These are phyloP conservation scores for Xylaria curta DNA, from an alignment of 495 filamentous ascomycete genomes.

Conservation along the genomic window DNA sequence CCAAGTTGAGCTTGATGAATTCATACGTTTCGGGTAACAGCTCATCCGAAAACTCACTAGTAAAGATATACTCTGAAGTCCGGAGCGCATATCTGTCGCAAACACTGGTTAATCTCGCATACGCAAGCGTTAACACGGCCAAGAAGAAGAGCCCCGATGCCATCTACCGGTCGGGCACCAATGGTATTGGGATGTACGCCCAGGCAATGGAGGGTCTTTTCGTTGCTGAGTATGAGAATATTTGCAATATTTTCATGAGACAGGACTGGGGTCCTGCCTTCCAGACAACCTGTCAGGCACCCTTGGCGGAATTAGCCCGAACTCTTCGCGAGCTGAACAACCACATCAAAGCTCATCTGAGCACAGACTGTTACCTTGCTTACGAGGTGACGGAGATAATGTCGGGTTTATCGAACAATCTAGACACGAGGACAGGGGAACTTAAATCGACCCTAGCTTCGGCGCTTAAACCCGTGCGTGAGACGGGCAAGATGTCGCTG, in stretches of 20 bases:
- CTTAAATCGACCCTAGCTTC: constrained; percentile 83
- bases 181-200: constrained; percentile 89
- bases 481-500: constrained; percentile 88
- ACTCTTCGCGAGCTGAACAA: constrained; percentile 88
- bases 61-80: constrained; percentile 82
- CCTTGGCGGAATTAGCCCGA: constrained; percentile 80
- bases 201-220: constrained; percentile 87
- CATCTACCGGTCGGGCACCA: constrained; percentile 88
- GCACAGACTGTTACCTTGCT: constrained; percentile 93
- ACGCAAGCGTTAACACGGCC: constrained; percentile 86
- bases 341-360: constrained; percentile 84
- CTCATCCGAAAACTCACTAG: constrained; percentile 68
- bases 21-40: constrained; percentile 49
- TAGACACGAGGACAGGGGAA: constrained; percentile 84
- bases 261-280: constrained; percentile 83
- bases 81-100: constrained; percentile 81
- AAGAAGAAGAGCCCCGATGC: constrained; percentile 80
- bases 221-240: constrained; percentile 84
- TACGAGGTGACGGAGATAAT: constrained; percentile 97
- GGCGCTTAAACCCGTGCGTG: constrained; percentile 84
- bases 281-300: constrained; percentile 73
- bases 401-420: constrained; percentile 74
- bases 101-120: constrained; percentile 83
- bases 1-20: constrained; percentile 57
- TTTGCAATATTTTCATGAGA: constrained; percentile 80